phyloP scores from a whole-genome alignment of 352 stramenopile species.

The Phytophthora pinifolia region DNA sequence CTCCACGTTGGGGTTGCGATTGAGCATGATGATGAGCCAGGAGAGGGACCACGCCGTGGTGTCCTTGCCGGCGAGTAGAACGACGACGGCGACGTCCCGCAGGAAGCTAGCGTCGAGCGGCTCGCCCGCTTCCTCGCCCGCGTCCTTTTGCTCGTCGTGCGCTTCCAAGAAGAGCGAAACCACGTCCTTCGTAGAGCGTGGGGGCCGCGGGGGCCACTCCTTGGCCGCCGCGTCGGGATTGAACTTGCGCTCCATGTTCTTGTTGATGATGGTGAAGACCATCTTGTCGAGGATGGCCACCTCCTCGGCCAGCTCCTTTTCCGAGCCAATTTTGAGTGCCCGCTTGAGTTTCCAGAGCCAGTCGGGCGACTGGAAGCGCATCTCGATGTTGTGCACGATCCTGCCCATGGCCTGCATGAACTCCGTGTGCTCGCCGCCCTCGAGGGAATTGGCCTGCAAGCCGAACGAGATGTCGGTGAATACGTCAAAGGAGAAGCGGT shows the following conservation, averaged over 20 bases:
- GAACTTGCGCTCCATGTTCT: slow-evolving; percentile 42
- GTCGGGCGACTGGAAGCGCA: slow-evolving; percentile 47
- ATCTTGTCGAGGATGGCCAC: slow-evolving; percentile 39
- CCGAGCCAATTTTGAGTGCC: slow-evolving; percentile 42
- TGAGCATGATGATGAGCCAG: slow-evolving; percentile 75
- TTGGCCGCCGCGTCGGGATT: slow-evolving; percentile 16
- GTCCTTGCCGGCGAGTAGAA: slow-evolving; percentile 75
- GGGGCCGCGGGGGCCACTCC: slow-evolving; percentile 16
- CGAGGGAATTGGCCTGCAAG: slow-evolving; percentile 45
- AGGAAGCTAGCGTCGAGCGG: slow-evolving; percentile 52
- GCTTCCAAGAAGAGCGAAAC: slow-evolving; percentile 48
- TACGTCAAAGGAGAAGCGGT: slow-evolving; percentile 54
- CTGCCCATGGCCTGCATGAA: slow-evolving; percentile 55
- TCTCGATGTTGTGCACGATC: slow-evolving; percentile 31
- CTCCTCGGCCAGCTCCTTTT: slow-evolving; percentile 36
- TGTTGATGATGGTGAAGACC: slow-evolving; percentile 47
- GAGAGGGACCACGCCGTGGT: slow-evolving; percentile 69
- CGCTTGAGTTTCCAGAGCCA: slow-evolving; percentile 61
- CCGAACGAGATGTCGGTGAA: slow-evolving; percentile 64
- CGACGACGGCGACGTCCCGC: slow-evolving; percentile 63
- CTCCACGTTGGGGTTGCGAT: slow-evolving; percentile 54
- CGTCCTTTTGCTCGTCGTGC: slow-evolving; percentile 24
- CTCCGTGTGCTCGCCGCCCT: slow-evolving; percentile 33
- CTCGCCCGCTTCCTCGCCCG: slow-evolving; percentile 12
- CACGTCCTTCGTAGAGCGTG: slow-evolving; percentile 34